Conservation (phyloP, 2,329 filamentous ascomycete species). For the Rugonectria rugulosa region DNA sequence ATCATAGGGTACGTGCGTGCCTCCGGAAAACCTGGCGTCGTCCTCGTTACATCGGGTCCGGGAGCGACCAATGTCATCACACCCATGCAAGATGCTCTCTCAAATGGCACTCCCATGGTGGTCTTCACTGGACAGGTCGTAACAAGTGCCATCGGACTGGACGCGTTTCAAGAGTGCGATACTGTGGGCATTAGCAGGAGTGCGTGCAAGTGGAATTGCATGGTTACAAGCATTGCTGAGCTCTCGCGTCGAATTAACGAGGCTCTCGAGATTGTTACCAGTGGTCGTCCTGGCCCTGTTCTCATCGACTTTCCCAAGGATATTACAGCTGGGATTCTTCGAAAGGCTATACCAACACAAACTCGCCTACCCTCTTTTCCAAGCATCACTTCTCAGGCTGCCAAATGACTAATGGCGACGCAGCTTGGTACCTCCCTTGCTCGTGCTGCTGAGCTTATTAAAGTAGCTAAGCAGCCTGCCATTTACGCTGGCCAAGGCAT, state of each 20-base stretch:
- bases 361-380: constrained; percentile 80
- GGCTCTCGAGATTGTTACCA: constrained; percentile 97
- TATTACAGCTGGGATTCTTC: constrained; percentile 84
- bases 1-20: constrained; percentile 73
- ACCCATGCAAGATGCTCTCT: constrained; percentile 92
- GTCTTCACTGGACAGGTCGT: constrained; percentile 90
- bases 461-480: constrained; percentile 89
- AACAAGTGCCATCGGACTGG: constrained; percentile 87
- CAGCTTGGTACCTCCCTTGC: constrained; percentile 77
- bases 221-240: constrained; percentile 96
- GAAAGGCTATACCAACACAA: constrained; percentile 80
- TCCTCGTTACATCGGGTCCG: constrained; percentile 88
- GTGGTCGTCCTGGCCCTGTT: constrained; percentile 90
- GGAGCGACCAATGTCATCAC: constrained; percentile 81
- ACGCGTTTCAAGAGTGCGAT: constrained; percentile 97
- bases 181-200: constrained; percentile 91
- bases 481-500: constrained; percentile 95
- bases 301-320: constrained; percentile 97
- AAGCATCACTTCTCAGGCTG: constrained; percentile 83
- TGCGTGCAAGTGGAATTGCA: constrained; percentile 99
- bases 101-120: constrained; percentile 90
- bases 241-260: constrained; percentile 94
- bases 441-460: constrained; percentile 83
- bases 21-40: constrained; percentile 87
- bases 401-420: constrained; percentile 71